Base-by-base conservation (phyloP, 1,139 yeast species). In the Hanseniaspora sp. region DNA sequence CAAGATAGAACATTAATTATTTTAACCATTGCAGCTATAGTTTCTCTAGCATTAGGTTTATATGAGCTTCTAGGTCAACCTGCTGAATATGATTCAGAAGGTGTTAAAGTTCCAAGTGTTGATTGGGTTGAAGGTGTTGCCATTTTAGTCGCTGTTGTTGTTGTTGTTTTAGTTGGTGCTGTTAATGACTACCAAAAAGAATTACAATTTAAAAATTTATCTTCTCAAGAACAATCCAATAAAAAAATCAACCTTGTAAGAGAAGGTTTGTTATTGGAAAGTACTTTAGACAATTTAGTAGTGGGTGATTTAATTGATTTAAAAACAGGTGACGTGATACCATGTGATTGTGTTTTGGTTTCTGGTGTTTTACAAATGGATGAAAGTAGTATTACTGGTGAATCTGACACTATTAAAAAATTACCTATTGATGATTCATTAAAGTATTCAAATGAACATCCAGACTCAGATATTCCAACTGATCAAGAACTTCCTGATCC, bases 71-170 rank as follows among this genome's bases (percentile, higher is more conserved):
- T 88, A 69, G 96, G 95, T 43, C 86, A 85, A 60, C 88, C 83
- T 0, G 74, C 88, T 0, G 79, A 79, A 63, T 77, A 77, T 62
- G 96, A 90, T 65, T 82, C 78, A 12, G 86, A 86, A 60, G 95
- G 95, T 29, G 73, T 78, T 29, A 72, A 78, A 18, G 66, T 82
- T 55, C 96, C 96, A 17, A 79, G 80, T 62, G 92, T 90, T 31
- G 95, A 88, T 65, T 88, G 96, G 96, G 96, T 94, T 49, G 99
- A 92, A 72, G 99, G 99, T 60, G 95, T 90, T 44, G 98, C 98
- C 44, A 94, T 94, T 65, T 77, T 94, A 61, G 86, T 84, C 18
- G 99, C 99, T 17, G 86, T 94, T 33, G 64, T 80, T 9, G 92
- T 94, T 58, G 97, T 94, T 42, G 95, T 94, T 6, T 61, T 86